Evolutionary conservation across 2,329 filamentous ascomycete genomes (phyloP), one percentile per base, ranked within the genome.

Genomic region (Leptographium radiaticola): DNA sequence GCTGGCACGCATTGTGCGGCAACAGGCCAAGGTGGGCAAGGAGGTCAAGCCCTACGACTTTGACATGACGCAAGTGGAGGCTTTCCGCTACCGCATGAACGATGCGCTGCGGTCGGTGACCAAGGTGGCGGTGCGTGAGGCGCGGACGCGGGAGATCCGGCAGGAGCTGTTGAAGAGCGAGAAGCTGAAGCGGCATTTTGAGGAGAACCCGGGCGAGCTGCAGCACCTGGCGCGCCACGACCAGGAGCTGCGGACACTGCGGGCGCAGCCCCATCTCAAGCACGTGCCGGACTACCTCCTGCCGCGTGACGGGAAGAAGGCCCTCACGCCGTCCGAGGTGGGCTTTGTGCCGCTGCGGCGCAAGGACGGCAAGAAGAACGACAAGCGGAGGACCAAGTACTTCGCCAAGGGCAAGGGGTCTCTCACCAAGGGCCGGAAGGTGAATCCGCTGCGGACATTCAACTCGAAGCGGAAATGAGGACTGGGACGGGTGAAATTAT

Each of bases 261-360:
- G 87, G 56, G 83, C 89, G 47, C 90, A 97, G 69, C 79, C 86
- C 9, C 93, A 98, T 72, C 73, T 98, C 59, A 94, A 89, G 70
- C 88, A 96, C 67, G 87, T 98, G 1, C 93, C 93, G 0, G 90
- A 96, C 48, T 98, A 98, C 66, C 71, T 98, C 51, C 73, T 98
- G 62, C 93, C 93, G 0, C 71, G 77, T 64, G 89, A 80, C 64
- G 84, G 84, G 44, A 86, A 81, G 67, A 84, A 86, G 63, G 83
- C 77, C 0, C 70, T 88, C 52, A 78, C 77, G 38, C 71, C 75
- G 15, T 77, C 79, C 31, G 77, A 87, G 55, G 75, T 89, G 53
- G 88, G 88, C 2, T 93, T 89, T 62, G 88, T 95, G 38, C 81
- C 86, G 0, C 73, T 84, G 59, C 72, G 72, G 59, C 82, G 80